Evolutionary conservation across 139 green algal species (phyloP).

Genomic region (Chlamydomonas eustigma): DNA sequence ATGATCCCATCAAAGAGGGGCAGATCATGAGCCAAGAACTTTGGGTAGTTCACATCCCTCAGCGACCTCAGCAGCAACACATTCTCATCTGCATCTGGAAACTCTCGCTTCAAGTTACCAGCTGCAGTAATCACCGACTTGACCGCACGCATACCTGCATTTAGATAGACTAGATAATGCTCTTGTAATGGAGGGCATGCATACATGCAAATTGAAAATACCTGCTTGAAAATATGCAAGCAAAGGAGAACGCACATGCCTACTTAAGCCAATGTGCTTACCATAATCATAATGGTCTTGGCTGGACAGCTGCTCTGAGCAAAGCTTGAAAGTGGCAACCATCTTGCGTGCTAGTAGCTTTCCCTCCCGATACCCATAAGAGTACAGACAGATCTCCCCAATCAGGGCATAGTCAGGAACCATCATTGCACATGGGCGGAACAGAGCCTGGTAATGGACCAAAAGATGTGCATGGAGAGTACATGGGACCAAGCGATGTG

Average conservation of each 20-base stretch:
- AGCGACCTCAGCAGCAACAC: constrained; percentile 75
- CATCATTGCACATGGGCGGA: constrained; percentile 73
- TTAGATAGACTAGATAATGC: too few species aligned
- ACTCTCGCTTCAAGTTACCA: constrained; percentile 53
- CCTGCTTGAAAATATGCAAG: background rate
- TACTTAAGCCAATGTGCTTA: constrained; percentile 8
- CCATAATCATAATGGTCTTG: constrained; percentile 80
- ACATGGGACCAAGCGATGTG: background rate
- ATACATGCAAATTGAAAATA: too few species aligned
- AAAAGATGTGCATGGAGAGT: too few species aligned
- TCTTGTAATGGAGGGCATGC: too few species aligned
- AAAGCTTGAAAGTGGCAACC: constrained; percentile 78
- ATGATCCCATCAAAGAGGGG: constrained; percentile 26
- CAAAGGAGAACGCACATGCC: too few species aligned
- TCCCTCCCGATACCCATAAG: constrained; percentile 49
- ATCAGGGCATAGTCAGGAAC: constrained; percentile 77
- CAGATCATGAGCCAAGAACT: constrained; percentile 44
- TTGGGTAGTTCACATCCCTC: constrained; percentile 80
- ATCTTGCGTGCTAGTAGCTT: constrained; percentile 72
- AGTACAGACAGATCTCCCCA: constrained; percentile 73
- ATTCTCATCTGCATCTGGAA: constrained; percentile 62
- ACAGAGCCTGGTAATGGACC: constrained; percentile 45
- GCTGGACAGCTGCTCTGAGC: constrained; percentile 76
- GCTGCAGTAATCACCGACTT: constrained; percentile 70
- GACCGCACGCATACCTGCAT: constrained; percentile 65